Conservation (phyloP, 805 yeast species). For the Zygoascus tannicola region DNA sequence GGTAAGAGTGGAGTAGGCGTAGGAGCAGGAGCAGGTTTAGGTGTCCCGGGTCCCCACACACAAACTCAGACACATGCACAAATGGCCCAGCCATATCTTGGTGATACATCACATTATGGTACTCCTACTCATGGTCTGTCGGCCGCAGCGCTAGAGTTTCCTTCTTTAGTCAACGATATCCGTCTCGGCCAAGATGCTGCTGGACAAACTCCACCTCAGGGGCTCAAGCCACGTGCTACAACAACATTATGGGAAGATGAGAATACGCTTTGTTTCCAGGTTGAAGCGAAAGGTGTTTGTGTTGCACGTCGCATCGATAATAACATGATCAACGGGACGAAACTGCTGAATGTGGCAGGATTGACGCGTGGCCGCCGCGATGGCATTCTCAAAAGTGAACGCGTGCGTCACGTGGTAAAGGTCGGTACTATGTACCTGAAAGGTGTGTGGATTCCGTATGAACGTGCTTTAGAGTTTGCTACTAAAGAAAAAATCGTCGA, state of each 20-base stretch:
- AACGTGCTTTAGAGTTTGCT: slow-evolving; percentile 73
- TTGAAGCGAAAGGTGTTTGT: slow-evolving; percentile 68
- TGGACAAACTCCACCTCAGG: slow-evolving; percentile 25
- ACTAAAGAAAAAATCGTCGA: slow-evolving; percentile 70
- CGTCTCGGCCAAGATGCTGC: slow-evolving; percentile 17
- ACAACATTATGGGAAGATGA: slow-evolving; percentile 89
- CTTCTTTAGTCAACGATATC: slow-evolving; percentile 16
- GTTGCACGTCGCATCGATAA: slow-evolving; percentile 83
- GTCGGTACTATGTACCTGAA: slow-evolving; percentile 81
- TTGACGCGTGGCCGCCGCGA: slow-evolving; percentile 84
- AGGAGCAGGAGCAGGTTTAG: not conserved
- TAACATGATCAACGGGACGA: slow-evolving; percentile 82
- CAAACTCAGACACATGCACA: not conserved
- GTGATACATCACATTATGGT: not conserved
- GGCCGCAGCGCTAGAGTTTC: slow-evolving; percentile 16
- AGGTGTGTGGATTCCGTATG: slow-evolving; percentile 89
- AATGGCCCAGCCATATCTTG: slow-evolving; percentile 1
- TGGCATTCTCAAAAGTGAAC: slow-evolving; percentile 75
- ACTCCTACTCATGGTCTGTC: not conserved
- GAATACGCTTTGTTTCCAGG: slow-evolving; percentile 74
- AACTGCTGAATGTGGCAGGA: slow-evolving; percentile 71
- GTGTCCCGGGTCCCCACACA: not conserved
- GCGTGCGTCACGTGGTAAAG: slow-evolving; percentile 71
- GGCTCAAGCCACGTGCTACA: slow-evolving; percentile 46
- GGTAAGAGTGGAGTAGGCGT: not conserved